A percentile compares a stretch with the other conserved stretches of the same genome.
Evolutionary conservation across 192 early-diverging fungal species (phyloP).

Genomic region (Backusella mclennaniae): DNA sequence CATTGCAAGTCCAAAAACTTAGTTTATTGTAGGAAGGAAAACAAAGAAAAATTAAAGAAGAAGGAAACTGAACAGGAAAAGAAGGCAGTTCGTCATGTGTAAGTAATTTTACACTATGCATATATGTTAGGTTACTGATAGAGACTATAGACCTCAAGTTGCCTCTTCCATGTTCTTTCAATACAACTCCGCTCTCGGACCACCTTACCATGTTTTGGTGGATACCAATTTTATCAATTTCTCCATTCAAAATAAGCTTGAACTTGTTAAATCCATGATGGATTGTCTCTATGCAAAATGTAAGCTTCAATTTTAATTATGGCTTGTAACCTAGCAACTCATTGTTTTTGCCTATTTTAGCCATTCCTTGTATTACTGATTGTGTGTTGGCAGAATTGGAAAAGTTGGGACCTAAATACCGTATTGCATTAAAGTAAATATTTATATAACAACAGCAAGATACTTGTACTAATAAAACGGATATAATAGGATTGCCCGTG

Average conservation of each 20-base stretch:
- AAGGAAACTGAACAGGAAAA: conserved; percentile 70
- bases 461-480: too few species aligned
- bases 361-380: conserved; percentile 95
- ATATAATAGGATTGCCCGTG: conserved; percentile 74
- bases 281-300: conserved; percentile 98
- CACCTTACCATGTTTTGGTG: conserved; percentile 94
- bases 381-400: conserved; percentile 99
- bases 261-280: conserved; percentile 97
- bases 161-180: conserved; percentile 96
- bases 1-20: conserved; percentile 11
- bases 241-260: conserved; percentile 98
- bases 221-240: conserved; percentile 99
- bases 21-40: conserved; percentile 41
- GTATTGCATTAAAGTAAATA: conserved; percentile 81
- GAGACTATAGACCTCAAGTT: conserved; percentile 67
- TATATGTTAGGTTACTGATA: neutral
- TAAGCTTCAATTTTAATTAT: conserved; percentile 18
- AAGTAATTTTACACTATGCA: conserved; percentile 27
- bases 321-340: neutral
- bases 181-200: conserved; percentile 92
- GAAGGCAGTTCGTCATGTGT: conserved; percentile 72
- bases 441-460: neutral
- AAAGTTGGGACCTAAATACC: conserved; percentile 94
- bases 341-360: conserved; percentile 22
- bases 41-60: conserved; percentile 67